A percentile compares a stretch with the other conserved stretches of the same genome.
phyloP scores from a whole-genome alignment of 2,329 filamentous ascomycete species.

The Colletotrichum sp. region DNA sequence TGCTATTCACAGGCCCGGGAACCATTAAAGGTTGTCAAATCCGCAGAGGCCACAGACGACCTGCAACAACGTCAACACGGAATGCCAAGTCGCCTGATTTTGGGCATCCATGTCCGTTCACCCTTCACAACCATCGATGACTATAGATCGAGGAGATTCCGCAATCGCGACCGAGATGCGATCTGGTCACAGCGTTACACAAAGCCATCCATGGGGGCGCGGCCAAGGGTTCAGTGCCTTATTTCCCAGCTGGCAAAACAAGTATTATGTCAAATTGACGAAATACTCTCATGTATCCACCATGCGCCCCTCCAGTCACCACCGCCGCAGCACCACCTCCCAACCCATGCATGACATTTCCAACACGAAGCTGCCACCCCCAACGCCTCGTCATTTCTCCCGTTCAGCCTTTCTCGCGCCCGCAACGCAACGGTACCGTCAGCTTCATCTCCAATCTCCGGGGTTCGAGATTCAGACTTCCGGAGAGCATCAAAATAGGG shows the following conservation, averaged over 20 bases:
- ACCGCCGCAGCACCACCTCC: not conserved
- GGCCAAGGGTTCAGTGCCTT: not conserved
- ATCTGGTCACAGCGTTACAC: not conserved
- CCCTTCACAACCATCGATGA: not conserved
- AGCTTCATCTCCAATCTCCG: not conserved
- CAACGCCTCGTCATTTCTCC: not conserved
- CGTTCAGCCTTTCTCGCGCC: not conserved
- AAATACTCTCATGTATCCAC: not conserved
- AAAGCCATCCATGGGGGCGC: not conserved
- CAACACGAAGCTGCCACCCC: not conserved
- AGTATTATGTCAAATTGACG: conserved; percentile 5
- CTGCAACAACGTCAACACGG: not conserved
- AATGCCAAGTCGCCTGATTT: not conserved
- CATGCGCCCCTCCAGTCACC: not conserved
- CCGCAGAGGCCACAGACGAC: not conserved
- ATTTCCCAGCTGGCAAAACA: not conserved
- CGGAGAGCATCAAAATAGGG: not conserved
- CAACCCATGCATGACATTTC: not conserved
- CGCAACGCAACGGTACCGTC: not conserved
- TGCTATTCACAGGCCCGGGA: not conserved
- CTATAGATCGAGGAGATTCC: not conserved
- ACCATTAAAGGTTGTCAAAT: not conserved
- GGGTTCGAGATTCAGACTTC: not conserved
- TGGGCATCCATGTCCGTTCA: not conserved
- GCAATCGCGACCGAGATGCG: not conserved